Base-by-base conservation (phyloP, 140 eudicot species). In the Senecio squalidus region DNA sequence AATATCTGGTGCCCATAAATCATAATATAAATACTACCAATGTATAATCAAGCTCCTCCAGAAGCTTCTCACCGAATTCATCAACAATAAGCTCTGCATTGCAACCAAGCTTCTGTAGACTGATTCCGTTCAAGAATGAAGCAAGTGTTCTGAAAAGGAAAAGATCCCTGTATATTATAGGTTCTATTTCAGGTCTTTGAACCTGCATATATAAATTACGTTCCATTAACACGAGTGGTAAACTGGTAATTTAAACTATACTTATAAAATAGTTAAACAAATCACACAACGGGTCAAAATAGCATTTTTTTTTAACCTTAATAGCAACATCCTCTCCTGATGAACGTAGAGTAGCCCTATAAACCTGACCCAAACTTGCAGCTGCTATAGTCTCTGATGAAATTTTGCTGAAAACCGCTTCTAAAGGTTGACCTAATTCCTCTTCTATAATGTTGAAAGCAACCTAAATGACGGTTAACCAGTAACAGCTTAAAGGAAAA, bases 31-130 rank as follows among this genome's bases (percentile, higher is more conserved):
- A 64, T 60, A 68, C 60, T 84, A 92, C 98, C 98, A 92, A 84
- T 57, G 95, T 92, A 70, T 92, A 92, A 79, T 92, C 98, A 40
- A 92, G 96, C 81, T 92, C 98, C 89, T 92, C 98, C 79, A 92
- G 69, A 59, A 92, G 95, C 88, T 92, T 92, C 79, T 92, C 98
- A 34, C 98, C 98, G 65, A 92, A 92, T 68, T 92, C 98, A 79
- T 92, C 98, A 69, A 92, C 96, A 66, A 92, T 92, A 62, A 92
- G 98, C 70, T 92, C 98, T 27, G 98, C 95, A 73, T 92, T 92
- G 72, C 98, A 92, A 47, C 98, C 98, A 60, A 92, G 66, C 75
- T 92, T 92, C 75, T 87, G 92, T 39, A 92, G 70, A 81, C 98
- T 92, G 88, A 92, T 68, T 61, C 95, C 98, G 47, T 92, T 92